phyloP scores from a whole-genome alignment of 2,329 filamentous ascomycete species.

The Botrytis porri region DNA sequence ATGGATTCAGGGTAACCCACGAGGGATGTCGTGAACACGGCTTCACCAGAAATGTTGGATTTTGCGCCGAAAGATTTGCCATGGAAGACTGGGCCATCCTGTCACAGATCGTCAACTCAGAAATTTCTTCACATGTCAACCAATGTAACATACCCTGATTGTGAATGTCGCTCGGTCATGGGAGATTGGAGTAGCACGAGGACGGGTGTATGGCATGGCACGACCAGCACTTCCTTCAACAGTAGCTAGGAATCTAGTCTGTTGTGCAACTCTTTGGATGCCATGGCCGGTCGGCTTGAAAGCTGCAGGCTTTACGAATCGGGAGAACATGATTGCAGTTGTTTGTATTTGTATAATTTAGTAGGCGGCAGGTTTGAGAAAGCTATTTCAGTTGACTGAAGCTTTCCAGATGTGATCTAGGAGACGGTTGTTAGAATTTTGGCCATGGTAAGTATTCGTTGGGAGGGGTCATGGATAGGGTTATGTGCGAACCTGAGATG shows the following conservation, averaged over 20 bases:
- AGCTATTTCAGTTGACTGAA: slow-evolving; percentile 41
- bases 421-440: slow-evolving; percentile 26
- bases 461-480: not conserved
- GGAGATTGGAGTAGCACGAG: slow-evolving; percentile 63
- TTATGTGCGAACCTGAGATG: slow-evolving; percentile 59
- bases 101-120: slow-evolving; percentile 35
- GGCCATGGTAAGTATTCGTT: slow-evolving; percentile 28
- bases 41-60: slow-evolving; percentile 94
- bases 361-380: slow-evolving; percentile 25
- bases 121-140: not conserved
- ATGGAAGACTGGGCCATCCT: slow-evolving; percentile 94
- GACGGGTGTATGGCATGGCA: slow-evolving; percentile 57
- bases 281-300: slow-evolving; percentile 38
- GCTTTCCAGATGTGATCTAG: slow-evolving; percentile 46
- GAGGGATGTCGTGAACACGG: slow-evolving; percentile 96
- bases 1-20: slow-evolving; percentile 97
- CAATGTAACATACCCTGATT: slow-evolving; percentile 64
- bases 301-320: slow-evolving; percentile 55
- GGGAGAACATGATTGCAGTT: slow-evolving; percentile 55
- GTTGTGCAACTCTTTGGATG: slow-evolving; percentile 35
- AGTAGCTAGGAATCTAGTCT: slow-evolving; percentile 58
- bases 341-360: slow-evolving; percentile 27
- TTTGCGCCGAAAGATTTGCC: slow-evolving; percentile 96
- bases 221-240: slow-evolving; percentile 68
- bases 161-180: slow-evolving; percentile 87